Conservation (phyloP, 768 basidiomycete species). For the Lactarius psammicola region DNA sequence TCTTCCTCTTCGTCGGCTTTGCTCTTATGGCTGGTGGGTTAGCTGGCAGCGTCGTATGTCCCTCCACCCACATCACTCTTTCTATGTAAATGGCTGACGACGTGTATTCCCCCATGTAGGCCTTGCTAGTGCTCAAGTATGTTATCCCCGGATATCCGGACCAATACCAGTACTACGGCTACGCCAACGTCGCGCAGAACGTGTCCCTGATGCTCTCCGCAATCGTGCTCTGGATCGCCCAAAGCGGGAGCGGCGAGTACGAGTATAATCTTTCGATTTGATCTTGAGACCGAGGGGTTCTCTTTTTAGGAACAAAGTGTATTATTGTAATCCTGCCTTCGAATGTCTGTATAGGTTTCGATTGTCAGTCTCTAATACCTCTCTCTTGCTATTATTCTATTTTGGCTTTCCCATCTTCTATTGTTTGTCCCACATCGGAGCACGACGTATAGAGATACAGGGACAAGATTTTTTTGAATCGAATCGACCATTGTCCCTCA, state of each 20-base stretch:
- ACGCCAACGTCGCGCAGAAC: constrained; percentile 95
- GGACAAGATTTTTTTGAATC: no score
- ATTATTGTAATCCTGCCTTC: constrained; percentile 2
- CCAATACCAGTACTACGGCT: constrained; percentile 86
- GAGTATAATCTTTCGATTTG: constrained; percentile 76
- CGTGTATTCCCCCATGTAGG: constrained; percentile 44
- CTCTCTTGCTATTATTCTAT: neutral
- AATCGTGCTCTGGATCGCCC: constrained; percentile 89
- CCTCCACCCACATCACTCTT: neutral
- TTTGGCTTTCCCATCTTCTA: neutral
- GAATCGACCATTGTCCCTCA: constrained; percentile 40
- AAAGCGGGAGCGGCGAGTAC: constrained; percentile 82
- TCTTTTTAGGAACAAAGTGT: constrained; percentile 6
- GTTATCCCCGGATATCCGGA: constrained; percentile 67
- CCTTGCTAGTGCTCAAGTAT: constrained; percentile 89
- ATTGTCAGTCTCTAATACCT: constrained; percentile 5
- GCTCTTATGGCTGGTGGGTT: constrained; percentile 97
- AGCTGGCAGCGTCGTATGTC: constrained; percentile 92
- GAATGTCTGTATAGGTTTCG: constrained; percentile 8
- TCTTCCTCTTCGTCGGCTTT: constrained; percentile 93
- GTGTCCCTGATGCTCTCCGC: constrained; percentile 81
- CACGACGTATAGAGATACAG: neutral
- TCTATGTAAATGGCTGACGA: neutral
- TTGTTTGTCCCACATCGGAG: neutral
- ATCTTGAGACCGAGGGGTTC: neutral